Evolutionary conservation across 2,329 filamentous ascomycete species (phyloP), one percentile per base, ranked within the genome.

Genomic region (Grosmannia penicillata): DNA sequence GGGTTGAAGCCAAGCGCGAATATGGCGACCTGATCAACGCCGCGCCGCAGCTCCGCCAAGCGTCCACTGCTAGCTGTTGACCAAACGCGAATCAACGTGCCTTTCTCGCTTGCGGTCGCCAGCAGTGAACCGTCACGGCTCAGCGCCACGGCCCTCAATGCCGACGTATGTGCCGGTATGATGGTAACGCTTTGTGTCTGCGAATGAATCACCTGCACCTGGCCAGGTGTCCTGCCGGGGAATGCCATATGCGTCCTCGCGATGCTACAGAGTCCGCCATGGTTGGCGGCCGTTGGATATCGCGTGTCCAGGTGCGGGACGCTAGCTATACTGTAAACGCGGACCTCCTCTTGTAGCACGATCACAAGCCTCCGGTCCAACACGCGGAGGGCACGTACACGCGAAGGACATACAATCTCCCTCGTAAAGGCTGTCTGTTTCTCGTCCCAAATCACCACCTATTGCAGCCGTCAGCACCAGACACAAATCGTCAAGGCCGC

Each of bases 401-500:
- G 75, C 17, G 83, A 86, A 41, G 83, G 72, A 44, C 87, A 79
- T 40, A 89, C 80, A 49, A 96, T 82, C 45, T 87, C 80, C 13
- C 83, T 68, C 8, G 79, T 75, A 8, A 66, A 59, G 47, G 78
- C 81, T 44, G 80, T 75, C 47, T 82, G 82, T 43, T 75, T 69
- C 51, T 93, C 85, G 56, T 98, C 87, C 87, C 87, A 96, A 49
- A 96, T 82, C 47, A 93, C 77, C 35, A 87, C 70, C 74, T 79
- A 41, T 19, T 39, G 24, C 8, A 11, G 3, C 1, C 11, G 36
- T 32, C 15, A 32, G 28, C 28, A 2, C 13, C 11, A n/a, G n/a
- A n/a, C n/a, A n/a, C n/a, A n/a, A n/a, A n/a, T n/a, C n/a, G n/a
- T n/a, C n/a, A n/a, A n/a, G n/a, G n/a, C n/a, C n/a, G n/a, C n/a